Percentiles rank a stretch among this genome's conserved stretches.
These are phyloP conservation scores for Capniomyces stellatus DNA, from an alignment of 371 early-diverging fungal species.

Conservation along the genomic window DNA sequence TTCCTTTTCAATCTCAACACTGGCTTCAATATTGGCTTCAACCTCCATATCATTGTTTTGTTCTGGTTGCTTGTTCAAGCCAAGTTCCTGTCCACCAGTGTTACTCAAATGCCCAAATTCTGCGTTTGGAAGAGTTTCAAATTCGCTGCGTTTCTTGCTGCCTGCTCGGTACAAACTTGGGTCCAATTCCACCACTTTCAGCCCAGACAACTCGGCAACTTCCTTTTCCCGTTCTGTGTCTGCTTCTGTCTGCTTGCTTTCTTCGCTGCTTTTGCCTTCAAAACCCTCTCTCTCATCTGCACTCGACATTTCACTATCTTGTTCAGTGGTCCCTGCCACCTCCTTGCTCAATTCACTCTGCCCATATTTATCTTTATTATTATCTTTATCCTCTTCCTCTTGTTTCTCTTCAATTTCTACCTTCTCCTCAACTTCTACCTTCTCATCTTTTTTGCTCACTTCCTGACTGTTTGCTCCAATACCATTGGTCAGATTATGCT, in stretches of 20 bases:
- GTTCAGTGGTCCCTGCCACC: not conserved
- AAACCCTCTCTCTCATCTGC: constrained; percentile 9
- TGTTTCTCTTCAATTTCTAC: constrained; percentile 1
- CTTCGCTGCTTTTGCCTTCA: constrained; percentile 7
- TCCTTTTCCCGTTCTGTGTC: too few species aligned
- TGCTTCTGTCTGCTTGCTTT: constrained; percentile 4
- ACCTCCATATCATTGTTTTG: too few species aligned
- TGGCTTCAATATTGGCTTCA: too few species aligned
- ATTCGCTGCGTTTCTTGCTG: constrained; percentile 10
- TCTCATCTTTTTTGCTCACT: not conserved
- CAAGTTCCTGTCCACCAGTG: too few species aligned
- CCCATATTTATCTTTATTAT: not conserved
- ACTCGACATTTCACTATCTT: too few species aligned
- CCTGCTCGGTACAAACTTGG: constrained; percentile 5
- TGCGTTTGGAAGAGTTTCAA: constrained; percentile 16
- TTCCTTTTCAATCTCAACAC: too few species aligned
- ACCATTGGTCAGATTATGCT: constrained; percentile 36
- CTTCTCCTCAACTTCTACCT: too few species aligned
- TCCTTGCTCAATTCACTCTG: not conserved
- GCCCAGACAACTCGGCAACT: too few species aligned
- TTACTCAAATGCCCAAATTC: constrained; percentile 14
- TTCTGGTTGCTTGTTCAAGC: too few species aligned
- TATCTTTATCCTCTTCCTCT: constrained; percentile 6
- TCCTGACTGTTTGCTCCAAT: not conserved
- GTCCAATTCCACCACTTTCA: too few species aligned